Conservation (phyloP, 2,329 filamentous ascomycete species). For the Penicillium sp. region DNA sequence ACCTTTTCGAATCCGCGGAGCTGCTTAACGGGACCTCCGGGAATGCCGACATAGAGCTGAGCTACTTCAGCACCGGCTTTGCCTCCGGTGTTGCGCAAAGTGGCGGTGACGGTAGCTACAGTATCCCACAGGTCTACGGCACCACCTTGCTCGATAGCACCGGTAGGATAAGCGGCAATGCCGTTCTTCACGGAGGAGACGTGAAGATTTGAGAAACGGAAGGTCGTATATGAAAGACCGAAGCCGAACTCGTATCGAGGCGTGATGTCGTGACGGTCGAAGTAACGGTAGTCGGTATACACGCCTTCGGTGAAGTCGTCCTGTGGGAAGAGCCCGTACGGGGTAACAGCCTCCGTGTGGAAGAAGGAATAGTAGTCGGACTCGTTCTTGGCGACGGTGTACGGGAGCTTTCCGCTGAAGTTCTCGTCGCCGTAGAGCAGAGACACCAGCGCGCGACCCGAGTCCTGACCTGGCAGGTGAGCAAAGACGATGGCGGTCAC, state of each 20-base stretch:
- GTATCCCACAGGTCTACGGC: slow-evolving; percentile 50
- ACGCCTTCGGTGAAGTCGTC: slow-evolving; percentile 60
- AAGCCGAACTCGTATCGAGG: slow-evolving; percentile 62
- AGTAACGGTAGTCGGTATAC: slow-evolving; percentile 55
- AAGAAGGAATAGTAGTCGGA: slow-evolving; percentile 44
- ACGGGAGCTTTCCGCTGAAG: slow-evolving; percentile 59
- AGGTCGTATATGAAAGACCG: slow-evolving; percentile 60
- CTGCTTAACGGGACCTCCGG: slow-evolving; percentile 59
- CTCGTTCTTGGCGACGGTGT: slow-evolving; percentile 54
- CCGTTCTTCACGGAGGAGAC: slow-evolving; percentile 33
- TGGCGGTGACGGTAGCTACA: slow-evolving; percentile 43
- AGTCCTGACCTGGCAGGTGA: slow-evolving; percentile 69
- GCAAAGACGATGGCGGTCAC: slow-evolving; percentile 72
- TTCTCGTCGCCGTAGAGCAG: slow-evolving; percentile 66
- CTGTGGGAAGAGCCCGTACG: slow-evolving; percentile 54
- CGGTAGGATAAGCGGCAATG: slow-evolving; percentile 44
- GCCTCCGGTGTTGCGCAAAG: slow-evolving; percentile 45
- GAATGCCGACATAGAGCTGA: slow-evolving; percentile 64
- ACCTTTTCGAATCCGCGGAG: slow-evolving; percentile 77
- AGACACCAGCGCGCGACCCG: slow-evolving; percentile 69
- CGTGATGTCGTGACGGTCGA: slow-evolving; percentile 49
- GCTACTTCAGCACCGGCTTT: slow-evolving; percentile 46
- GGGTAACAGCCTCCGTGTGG: slow-evolving; percentile 49
- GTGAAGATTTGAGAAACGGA: slow-evolving; percentile 55
- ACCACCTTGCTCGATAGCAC: slow-evolving; percentile 48